A percentile compares a stretch with the other conserved stretches of the same genome.
Conservation (phyloP, 768 basidiomycete genomes). For the Neoboletus brunneissimus region DNA sequence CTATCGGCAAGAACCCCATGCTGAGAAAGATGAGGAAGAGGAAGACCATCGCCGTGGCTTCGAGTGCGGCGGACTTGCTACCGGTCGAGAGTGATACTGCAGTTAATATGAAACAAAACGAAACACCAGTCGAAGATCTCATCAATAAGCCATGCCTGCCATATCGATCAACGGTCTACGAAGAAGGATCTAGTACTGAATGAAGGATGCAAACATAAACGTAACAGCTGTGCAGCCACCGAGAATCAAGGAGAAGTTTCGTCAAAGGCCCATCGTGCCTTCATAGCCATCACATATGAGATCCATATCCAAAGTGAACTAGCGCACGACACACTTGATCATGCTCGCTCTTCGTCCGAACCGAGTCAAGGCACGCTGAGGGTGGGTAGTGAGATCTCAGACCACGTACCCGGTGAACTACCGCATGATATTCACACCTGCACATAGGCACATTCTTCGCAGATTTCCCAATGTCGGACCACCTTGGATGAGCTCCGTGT, state of each 20-base stretch:
- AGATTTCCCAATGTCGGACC: background rate
- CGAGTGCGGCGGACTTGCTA: background rate
- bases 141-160: background rate
- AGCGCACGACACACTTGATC: background rate
- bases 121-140: background rate
- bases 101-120: background rate
- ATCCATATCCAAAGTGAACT: background rate
- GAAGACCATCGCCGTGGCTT: background rate
- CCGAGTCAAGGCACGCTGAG: background rate
- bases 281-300: background rate
- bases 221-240: background rate
- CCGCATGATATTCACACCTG: background rate
- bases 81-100: background rate
- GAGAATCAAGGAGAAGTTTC: background rate
- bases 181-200: background rate
- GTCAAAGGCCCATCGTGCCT: background rate
- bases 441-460: background rate
- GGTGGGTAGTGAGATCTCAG: background rate
- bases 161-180: background rate
- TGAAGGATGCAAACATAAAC: slow-evolving; percentile 2
- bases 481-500: background rate
- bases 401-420: background rate
- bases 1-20: background rate
- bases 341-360: background rate
- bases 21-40: background rate